phyloP scores from a whole-genome alignment of 768 basidiomycete species.

The Podaxis carcinomalis region DNA sequence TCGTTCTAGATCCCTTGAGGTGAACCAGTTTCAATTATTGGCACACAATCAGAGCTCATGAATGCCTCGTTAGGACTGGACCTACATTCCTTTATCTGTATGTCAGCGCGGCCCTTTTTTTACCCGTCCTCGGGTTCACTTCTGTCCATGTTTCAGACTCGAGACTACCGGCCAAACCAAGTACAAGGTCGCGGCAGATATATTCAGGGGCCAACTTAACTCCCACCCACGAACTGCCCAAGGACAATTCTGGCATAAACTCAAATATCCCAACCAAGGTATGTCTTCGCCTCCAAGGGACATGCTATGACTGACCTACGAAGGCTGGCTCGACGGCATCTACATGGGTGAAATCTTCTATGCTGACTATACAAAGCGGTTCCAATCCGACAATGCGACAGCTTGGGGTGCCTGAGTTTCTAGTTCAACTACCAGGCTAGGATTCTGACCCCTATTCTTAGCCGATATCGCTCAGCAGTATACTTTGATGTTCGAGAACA shows the following conservation, averaged over 20 bases:
- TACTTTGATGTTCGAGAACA: slow-evolving; percentile 39
- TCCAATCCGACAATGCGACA: slow-evolving; percentile 30
- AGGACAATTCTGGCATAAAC: slow-evolving; percentile 46
- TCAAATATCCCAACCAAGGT: slow-evolving; percentile 40
- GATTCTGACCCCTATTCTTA: slow-evolving; percentile 8
- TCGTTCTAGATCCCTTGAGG: slow-evolving; percentile 34
- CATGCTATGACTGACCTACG: neutral
- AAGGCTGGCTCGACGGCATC: slow-evolving; percentile 42
- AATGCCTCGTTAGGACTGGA: slow-evolving; percentile 25
- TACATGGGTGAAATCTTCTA: slow-evolving; percentile 47
- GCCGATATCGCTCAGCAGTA: slow-evolving; percentile 39
- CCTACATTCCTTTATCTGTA: slow-evolving; percentile 37
- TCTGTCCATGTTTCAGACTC: slow-evolving; percentile 21
- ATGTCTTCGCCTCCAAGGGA: neutral
- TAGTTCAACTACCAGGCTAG: neutral
- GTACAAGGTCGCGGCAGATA: slow-evolving; percentile 38
- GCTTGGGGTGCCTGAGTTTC: slow-evolving; percentile 31
- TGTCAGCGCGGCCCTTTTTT: neutral
- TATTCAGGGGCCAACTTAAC: slow-evolving; percentile 33
- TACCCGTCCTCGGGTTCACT: neutral
- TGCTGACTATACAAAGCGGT: slow-evolving; percentile 31
- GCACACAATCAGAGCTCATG: neutral
- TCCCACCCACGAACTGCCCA: slow-evolving; percentile 39
- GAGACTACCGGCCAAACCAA: slow-evolving; percentile 29
- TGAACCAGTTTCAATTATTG: slow-evolving; percentile 4